phyloP scores from a whole-genome alignment of 228 moss, liverwort and hornwort species.

The Sphagnum fallax region DNA sequence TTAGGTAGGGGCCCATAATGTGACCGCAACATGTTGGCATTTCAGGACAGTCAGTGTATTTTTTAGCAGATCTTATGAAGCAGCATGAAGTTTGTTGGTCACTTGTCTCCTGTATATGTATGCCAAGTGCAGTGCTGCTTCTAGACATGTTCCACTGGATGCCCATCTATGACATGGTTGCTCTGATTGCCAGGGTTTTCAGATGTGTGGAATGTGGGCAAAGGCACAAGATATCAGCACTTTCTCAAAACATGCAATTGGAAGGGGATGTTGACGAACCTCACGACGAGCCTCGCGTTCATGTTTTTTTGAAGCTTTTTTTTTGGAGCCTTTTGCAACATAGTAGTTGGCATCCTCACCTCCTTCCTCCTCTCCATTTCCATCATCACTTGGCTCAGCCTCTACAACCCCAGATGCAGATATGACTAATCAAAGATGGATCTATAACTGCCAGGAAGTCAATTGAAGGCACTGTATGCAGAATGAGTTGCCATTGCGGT shows the following conservation, averaged over 20 bases:
- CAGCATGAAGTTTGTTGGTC: neutral
- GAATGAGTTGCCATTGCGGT: neutral
- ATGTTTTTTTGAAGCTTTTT: constrained; percentile 76
- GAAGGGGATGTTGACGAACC: constrained; percentile 30
- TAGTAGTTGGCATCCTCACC: constrained; percentile 48
- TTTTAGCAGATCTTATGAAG: neutral
- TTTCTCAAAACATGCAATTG: constrained; percentile 1
- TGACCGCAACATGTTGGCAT: neutral
- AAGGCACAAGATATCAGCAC: neutral
- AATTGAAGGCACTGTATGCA: neutral
- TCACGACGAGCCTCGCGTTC: constrained; percentile 84
- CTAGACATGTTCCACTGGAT: neutral
- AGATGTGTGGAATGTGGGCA: too few relatives aligned
- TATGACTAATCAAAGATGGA: neutral
- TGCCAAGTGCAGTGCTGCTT: neutral
- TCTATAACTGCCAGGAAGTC: neutral
- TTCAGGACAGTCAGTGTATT: neutral
- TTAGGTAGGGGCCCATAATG: too few relatives aligned
- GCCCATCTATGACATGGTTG: neutral
- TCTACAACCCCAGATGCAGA: constrained; percentile 5
- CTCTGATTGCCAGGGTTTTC: too few relatives aligned
- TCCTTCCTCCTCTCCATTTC: constrained; percentile 29
- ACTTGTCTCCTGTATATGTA: neutral
- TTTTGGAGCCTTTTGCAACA: constrained; percentile 67
- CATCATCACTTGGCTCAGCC: constrained; percentile 35